These are phyloP conservation scores for Jaenimonas drosophilae DNA, from an alignment of 208 protist genomes.

Conservation along the genomic window DNA sequence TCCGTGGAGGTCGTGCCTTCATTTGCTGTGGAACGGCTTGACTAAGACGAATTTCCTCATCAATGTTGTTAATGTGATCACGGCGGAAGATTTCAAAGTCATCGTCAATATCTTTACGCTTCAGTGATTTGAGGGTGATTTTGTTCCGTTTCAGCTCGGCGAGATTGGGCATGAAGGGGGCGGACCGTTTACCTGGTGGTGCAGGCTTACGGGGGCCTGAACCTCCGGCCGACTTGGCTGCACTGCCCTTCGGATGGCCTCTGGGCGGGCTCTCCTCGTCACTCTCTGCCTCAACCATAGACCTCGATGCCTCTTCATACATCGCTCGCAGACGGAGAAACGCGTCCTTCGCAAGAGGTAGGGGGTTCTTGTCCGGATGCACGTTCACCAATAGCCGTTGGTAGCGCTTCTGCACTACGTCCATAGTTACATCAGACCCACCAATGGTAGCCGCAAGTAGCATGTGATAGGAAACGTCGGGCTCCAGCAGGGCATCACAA, in stretches of 20 bases:
- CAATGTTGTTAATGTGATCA: background rate
- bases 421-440: constrained; percentile 13
- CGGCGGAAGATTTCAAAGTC: constrained; percentile 48
- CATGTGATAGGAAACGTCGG: too few relatives aligned
- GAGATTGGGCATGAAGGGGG: constrained; percentile 13
- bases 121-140: constrained; percentile 73
- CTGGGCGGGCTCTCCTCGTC: background rate
- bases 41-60: too few relatives aligned
- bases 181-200: too few relatives aligned
- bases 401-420: constrained; percentile 56
- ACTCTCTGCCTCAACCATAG: constrained; percentile 8
- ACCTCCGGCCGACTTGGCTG: background rate
- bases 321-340: constrained; percentile 58
- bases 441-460: constrained; percentile 35
- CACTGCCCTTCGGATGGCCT: background rate
- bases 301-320: constrained; percentile 29
- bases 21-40: too few relatives aligned
- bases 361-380: constrained; percentile 85
- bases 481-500: constrained; percentile 72
- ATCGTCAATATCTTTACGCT: constrained; percentile 64
- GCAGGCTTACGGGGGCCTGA: too few relatives aligned
- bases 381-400: constrained; percentile 68
- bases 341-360: constrained; percentile 50
- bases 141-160: constrained; percentile 24
- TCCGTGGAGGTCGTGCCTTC: too few relatives aligned